Conservation (phyloP, 2,329 filamentous ascomycete genomes). For the Emydomyces testavorans region DNA sequence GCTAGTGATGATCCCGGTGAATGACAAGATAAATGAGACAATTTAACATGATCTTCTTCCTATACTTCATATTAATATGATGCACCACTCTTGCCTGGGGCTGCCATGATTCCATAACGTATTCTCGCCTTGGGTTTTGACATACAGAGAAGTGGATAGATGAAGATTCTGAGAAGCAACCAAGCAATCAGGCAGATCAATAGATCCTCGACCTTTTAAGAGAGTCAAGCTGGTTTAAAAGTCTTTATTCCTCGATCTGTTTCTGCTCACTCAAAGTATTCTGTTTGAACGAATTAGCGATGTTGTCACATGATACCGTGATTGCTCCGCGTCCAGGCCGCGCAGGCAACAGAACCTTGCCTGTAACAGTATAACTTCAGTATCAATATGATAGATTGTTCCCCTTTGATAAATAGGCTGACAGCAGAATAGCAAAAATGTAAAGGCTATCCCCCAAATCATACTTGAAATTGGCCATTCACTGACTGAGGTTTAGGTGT, state of each 20-base stretch:
- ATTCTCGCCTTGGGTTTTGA: too few relatives aligned
- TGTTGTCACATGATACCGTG: slow-evolving; percentile 11
- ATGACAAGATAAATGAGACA: background rate
- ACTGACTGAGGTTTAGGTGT: slow-evolving; percentile 15
- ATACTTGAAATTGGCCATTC: background rate
- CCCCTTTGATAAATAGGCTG: background rate
- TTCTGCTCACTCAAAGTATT: background rate
- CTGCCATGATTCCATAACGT: too few relatives aligned
- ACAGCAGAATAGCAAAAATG: slow-evolving; percentile 10
- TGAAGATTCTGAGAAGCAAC: too few relatives aligned
- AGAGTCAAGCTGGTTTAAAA: too few relatives aligned
- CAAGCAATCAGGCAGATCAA: too few relatives aligned
- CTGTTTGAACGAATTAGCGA: background rate
- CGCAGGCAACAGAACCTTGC: slow-evolving; percentile 3
- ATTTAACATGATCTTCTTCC: background rate
- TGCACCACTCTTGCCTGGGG: background rate
- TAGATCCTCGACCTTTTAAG: too few relatives aligned
- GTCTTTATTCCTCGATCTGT: background rate
- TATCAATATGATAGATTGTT: background rate
- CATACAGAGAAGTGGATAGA: too few relatives aligned
- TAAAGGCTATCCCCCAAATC: slow-evolving; percentile 5
- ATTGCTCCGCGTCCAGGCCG: background rate
- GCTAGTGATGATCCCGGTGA: background rate
- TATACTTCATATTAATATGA: background rate
- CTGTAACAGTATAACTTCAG: background rate